Evolutionary conservation across 306 rosid species (phyloP), one percentile per base, ranked within the genome.

Genomic region (Mimosa pudica): DNA sequence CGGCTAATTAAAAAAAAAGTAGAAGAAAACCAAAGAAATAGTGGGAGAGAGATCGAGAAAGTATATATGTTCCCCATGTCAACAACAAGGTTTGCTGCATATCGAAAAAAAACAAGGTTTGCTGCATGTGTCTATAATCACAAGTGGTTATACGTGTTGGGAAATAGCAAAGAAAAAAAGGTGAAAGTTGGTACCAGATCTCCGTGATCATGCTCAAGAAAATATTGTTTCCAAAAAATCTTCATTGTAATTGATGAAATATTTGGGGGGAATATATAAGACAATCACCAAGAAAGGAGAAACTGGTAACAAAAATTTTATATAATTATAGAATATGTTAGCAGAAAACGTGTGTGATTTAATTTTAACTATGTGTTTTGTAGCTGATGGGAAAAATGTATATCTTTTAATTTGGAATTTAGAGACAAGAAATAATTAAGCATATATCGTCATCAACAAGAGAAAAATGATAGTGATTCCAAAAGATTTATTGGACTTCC

Each of bases 1-100:
- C 60, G 17, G 55, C 55, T 46, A 46, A 49, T 5, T 49, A 10
- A 49, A 54, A n/a, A 8, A 18, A 57, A 57, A 8, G 6, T 0
- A 0, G 11, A 57, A 57, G 63, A 18, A 18, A 57, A 57, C 32
- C 33, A 55, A 55, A 55, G 62, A 2, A 57, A 18, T 62, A 5
- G 68, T 32, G 42, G 42, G 32, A 62, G 68, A 62, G 68, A 33
- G 70, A 45, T 33, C 70, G 45, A 64, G 70, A 64, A 64, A 14
- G 33, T 1, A 61, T 9, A 6, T 30, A 63, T 79, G 85, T 66
- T 82, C 76, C 65, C 76, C 73, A 35, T 61, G 73, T 49, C 35
- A 52, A 11, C 71, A 79, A 52, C 71, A 71, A 62, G 46, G 71
- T 63, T 83, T 63, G 46, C 16, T 33, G 78, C 64, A 30, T 42